Evolutionary conservation across 1,284 basidiomycete genomes (phyloP), one percentile per base, ranked within the genome.

Genomic region (Cerioporus squamosus): DNA sequence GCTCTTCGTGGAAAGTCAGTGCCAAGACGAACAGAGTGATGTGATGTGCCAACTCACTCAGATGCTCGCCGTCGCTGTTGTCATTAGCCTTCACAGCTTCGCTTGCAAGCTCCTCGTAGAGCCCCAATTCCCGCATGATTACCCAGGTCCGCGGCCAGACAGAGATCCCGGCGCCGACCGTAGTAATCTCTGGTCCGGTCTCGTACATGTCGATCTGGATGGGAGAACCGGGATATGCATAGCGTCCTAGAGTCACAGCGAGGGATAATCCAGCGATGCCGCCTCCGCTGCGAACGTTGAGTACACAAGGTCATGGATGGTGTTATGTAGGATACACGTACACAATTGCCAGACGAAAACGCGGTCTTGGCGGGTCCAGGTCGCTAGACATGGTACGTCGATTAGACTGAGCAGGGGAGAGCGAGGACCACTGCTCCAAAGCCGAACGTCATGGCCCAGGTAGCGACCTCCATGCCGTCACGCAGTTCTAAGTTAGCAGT

Each of bases 101-200:
- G 55, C 65, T 33, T 36, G 60, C 61, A 1, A 77, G 63, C 33
- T 74, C 69, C 14, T 69, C 68, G 42, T 74, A 70, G 12, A 78
- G 59, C 0, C 74, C 75, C 0, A 77, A 67, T 12, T 67, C 57
- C 54, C 75, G 70, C 60, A 77, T 64, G 22, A 75, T 66, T 15
- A 70, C 68, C 74, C 76, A 77, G 2, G 76, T 76, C 44, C 75
- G 70, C 42, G 75, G 74, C 76, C 75, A 78, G 9, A 77, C 72
- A 0, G 71, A 70, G 17, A 78, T 74, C 1, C 73, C 76, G 2
- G 73, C 72, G 2, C 77, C 76, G 23, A 74, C 68, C 22, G 72
- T 70, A 0, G 72, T 72, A 33, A 78, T 71, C 55, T 75, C 71
- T 9, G 72, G 51, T 6, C 68, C 69, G 0, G 72, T 64, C 59